phyloP scores from a whole-genome alignment of 441 rosid species.

The Euphorbia celastroides region DNA sequence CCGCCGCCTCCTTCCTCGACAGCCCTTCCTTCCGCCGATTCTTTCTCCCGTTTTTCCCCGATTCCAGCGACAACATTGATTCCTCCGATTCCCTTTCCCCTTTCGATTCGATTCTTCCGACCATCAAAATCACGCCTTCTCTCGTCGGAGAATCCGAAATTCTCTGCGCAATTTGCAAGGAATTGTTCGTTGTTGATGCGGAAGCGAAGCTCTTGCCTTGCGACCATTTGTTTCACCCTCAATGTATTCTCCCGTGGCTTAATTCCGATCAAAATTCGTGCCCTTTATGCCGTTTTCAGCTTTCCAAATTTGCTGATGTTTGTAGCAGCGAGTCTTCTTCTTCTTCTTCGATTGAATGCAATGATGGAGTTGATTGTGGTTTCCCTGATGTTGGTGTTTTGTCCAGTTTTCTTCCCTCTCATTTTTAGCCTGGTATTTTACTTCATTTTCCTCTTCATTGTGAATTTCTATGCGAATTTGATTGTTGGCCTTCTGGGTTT shows the following conservation, averaged over 20 bases:
- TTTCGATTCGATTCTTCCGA: constrained; percentile 14
- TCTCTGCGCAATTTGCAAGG: constrained; percentile 54
- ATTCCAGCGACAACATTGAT: neutral
- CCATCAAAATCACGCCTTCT: constrained; percentile 24
- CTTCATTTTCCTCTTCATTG: neutral
- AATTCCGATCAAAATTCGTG: constrained; percentile 44
- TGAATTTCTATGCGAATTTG: no score
- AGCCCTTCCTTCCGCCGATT: constrained; percentile 23
- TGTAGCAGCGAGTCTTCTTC: no score
- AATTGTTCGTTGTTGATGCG: constrained; percentile 34
- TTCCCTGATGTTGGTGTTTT: constrained; percentile 16
- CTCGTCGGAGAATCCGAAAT: constrained; percentile 19
- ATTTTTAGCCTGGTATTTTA: constrained; percentile 14
- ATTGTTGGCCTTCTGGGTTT: no score
- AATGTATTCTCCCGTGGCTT: constrained; percentile 61
- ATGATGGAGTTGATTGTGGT: constrained; percentile 3
- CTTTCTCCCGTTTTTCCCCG: constrained; percentile 29
- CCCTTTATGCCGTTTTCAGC: constrained; percentile 55
- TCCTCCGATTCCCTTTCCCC: neutral
- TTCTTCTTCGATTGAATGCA: neutral
- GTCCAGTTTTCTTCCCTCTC: constrained; percentile 20
- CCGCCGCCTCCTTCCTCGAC: neutral
- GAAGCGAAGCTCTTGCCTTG: constrained; percentile 54
- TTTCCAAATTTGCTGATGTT: constrained; percentile 16
- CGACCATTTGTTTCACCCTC: constrained; percentile 48